These are phyloP conservation scores for Pseudoturritis turrita DNA, from an alignment of 345 rosid genomes.

Conservation along the genomic window DNA sequence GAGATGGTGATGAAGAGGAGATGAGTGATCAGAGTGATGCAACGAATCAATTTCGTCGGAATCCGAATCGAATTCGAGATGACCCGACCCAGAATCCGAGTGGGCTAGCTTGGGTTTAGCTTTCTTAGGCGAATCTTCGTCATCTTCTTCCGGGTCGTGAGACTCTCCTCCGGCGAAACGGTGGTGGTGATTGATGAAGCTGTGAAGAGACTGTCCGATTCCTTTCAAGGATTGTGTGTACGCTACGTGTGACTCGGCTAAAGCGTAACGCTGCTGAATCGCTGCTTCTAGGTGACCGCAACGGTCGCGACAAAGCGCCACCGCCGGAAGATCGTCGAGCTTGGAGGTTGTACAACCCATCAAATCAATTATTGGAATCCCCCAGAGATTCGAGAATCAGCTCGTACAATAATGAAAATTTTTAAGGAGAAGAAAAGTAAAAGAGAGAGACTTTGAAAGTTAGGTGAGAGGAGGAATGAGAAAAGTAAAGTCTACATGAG, in stretches of 20 bases:
- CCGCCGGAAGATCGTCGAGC: conserved; percentile 90
- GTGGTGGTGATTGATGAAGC: conserved; percentile 36
- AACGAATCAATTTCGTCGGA: conserved; percentile 45
- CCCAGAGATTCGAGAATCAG: conserved; percentile 15
- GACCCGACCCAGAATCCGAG: conserved; percentile 57
- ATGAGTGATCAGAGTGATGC: conserved; percentile 45
- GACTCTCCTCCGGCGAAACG: background rate
- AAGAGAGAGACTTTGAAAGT: conserved; percentile 7
- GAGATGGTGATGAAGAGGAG: conserved; percentile 49
- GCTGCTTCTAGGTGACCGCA: conserved; percentile 62
- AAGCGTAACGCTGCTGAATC: conserved; percentile 52
- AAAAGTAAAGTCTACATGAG: background rate
- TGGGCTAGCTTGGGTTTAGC: background rate
- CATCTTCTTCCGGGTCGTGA: conserved; percentile 4
- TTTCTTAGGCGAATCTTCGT: conserved; percentile 14
- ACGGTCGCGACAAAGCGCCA: conserved; percentile 75
- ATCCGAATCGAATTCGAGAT: conserved; percentile 50
- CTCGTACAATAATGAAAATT: background rate
- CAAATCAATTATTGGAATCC: background rate
- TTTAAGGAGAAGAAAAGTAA: background rate
- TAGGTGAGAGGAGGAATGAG: conserved; percentile 1
- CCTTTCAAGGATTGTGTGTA: conserved; percentile 44
- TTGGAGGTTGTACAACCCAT: conserved; percentile 93
- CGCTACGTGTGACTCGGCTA: conserved; percentile 56
- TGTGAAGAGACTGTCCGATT: conserved; percentile 43